Base-by-base conservation (phyloP, 495 filamentous ascomycete species). In the Lepidopterella palustris region DNA sequence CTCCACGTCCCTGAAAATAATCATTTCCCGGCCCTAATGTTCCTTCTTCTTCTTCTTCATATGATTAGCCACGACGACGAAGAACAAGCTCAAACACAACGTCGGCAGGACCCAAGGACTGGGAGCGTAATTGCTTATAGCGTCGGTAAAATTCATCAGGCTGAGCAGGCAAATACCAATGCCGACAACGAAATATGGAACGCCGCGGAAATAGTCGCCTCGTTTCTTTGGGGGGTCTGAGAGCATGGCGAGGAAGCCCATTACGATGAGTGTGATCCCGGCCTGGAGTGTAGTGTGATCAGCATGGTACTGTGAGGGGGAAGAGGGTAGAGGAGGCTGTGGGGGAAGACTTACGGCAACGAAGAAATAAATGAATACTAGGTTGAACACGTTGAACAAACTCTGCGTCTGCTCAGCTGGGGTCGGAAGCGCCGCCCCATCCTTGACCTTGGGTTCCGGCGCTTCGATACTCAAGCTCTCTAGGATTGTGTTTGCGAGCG, bases 301-400 rank as follows among this genome's bases (percentile, higher is more conserved):
- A 27, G 26, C 48, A 4, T 23, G 27, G 25, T 31, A 32, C 18
- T 27, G 27, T 9, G 5, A 49, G 18, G 21, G 32, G 18, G 25
- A n/a, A 31, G 24, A 54, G 5, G 25, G 47, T 24, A 21, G 11
- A 28, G 8, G 9, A 40, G 28, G 13, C 25, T 1, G 32, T 4
- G 20, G 26, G 6, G 48, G 35, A 53, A 18, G 9, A 63, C 63
- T 59, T 66, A 66, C 64, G 27, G 73, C 64, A 24, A 76, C 58
- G 58, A 76, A 79, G 25, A 76, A 72, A 56, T 78, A 79, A 0
- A 67, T 62, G 58, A 76, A 76, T 0, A 66, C 60, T n/a, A 63
- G 35, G 25, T 74, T 69, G 59, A 71, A 74, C 64, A 66, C 72
- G 59, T 6, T 65, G 52, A 68, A 54, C 56, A 72, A 65, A 47